phyloP scores from a whole-genome alignment of 345 rosid species.

The Heritiera fomes region DNA sequence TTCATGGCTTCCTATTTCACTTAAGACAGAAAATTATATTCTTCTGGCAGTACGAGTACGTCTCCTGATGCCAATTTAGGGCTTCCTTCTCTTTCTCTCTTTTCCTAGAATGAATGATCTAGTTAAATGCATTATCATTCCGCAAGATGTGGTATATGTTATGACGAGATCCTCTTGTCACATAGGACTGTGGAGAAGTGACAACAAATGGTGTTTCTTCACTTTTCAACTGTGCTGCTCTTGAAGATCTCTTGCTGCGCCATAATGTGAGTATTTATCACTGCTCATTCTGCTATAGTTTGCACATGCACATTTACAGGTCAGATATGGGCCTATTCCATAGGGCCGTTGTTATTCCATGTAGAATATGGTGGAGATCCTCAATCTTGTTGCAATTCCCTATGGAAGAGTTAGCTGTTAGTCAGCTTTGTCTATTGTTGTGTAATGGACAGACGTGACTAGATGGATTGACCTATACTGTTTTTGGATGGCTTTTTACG shows the following conservation, averaged over 20 bases:
- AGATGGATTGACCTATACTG: background rate
- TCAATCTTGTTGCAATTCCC: conserved; percentile 5
- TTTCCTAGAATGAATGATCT: background rate
- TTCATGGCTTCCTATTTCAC: background rate
- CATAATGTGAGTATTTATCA: conserved; percentile 63
- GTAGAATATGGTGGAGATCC: background rate
- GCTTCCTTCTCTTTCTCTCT: background rate
- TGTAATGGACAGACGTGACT: background rate
- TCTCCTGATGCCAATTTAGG: conserved; percentile 1
- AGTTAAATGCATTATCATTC: background rate
- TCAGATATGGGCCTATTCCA: background rate
- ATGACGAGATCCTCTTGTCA: conserved; percentile 20
- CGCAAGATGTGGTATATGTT: background rate
- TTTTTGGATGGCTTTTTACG: background rate
- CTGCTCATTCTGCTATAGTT: conserved; percentile 10
- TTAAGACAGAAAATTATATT: background rate
- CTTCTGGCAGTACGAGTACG: background rate
- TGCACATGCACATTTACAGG: background rate
- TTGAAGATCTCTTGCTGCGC: conserved; percentile 71
- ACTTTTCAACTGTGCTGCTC: conserved; percentile 60
- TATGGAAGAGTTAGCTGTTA: background rate
- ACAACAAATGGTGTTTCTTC: conserved; percentile 57
- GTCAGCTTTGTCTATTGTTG: background rate
- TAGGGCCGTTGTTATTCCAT: background rate
- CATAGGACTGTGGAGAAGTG: conserved; percentile 68